A percentile compares a stretch with the other conserved stretches of the same genome.
phyloP scores from a whole-genome alignment of 805 yeast species.

The Maudiozyma serrabonitensis region DNA sequence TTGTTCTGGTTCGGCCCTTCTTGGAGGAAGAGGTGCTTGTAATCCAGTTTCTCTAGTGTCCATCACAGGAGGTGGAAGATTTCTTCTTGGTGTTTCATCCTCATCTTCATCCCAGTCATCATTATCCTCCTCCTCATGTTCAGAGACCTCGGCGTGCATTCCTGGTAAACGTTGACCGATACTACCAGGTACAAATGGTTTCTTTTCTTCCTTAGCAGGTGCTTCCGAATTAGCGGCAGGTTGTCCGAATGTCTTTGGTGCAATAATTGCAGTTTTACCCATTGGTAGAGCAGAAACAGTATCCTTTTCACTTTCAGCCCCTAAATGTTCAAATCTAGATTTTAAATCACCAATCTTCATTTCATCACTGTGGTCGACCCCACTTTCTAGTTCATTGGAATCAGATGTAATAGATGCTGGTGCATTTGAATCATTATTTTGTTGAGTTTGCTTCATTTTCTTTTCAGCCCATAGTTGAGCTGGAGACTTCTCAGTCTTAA shows the following conservation, averaged over 20 bases:
- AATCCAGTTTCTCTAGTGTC: background rate
- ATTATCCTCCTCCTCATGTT: conserved; percentile 16
- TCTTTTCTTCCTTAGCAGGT: conserved; percentile 5
- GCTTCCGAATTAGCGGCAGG: conserved; percentile 2
- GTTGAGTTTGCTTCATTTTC: conserved; percentile 46
- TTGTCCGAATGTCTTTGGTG: conserved; percentile 19
- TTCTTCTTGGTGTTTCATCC: conserved; percentile 9
- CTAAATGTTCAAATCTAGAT: conserved; percentile 30
- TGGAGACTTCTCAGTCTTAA: conserved; percentile 76
- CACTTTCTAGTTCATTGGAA: conserved; percentile 22
- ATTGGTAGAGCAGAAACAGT: conserved; percentile 8
- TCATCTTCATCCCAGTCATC: conserved; percentile 22
- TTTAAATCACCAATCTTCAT: conserved; percentile 23
- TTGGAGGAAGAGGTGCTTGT: conserved; percentile 1
- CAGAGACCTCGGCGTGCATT: conserved; percentile 20
- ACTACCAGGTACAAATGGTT: conserved; percentile 5
- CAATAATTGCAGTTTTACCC: conserved; percentile 21
- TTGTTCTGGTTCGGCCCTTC: conserved; percentile 17
- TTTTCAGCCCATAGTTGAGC: conserved; percentile 95
- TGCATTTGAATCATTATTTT: conserved; percentile 9
- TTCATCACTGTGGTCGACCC: conserved; percentile 5
- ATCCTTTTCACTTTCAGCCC: conserved; percentile 4
- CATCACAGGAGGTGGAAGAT: conserved; percentile 6
- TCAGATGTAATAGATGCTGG: conserved; percentile 7
- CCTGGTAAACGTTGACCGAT: conserved; percentile 29